These are phyloP conservation scores for Cucurbitaria berberidis DNA, from an alignment of 2,329 filamentous ascomycete species.

Conservation along the genomic window DNA sequence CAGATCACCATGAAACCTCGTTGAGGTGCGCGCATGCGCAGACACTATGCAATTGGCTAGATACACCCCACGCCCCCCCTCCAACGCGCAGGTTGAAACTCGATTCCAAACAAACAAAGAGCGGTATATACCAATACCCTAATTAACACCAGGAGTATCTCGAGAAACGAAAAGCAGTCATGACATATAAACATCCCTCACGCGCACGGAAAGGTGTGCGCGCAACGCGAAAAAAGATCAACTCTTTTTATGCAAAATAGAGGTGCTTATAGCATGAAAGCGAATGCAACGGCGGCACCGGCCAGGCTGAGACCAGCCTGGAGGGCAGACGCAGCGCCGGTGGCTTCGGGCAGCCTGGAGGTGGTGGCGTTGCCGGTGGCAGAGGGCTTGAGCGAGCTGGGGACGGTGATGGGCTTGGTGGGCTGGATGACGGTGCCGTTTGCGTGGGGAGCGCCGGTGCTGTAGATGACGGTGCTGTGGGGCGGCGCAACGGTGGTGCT, in stretches of 20 bases:
- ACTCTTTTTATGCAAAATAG: background rate
- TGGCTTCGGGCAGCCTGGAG: conserved; percentile 30
- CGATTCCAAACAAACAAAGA: conserved; percentile 10
- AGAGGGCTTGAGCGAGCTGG: conserved; percentile 40
- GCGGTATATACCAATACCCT: conserved; percentile 16
- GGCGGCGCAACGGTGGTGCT: conserved; percentile 18
- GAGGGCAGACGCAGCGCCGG: conserved; percentile 43
- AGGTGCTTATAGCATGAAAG: conserved; percentile 47
- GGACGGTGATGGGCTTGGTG: conserved; percentile 43
- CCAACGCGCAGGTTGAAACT: background rate
- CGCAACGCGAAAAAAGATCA: background rate
- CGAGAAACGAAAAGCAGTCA: conserved; percentile 18
- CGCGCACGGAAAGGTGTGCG: background rate
- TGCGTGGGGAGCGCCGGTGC: conserved; percentile 29
- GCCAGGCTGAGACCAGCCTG: conserved; percentile 48
- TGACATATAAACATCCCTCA: conserved; percentile 28
- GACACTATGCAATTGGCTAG: conserved; percentile 1
- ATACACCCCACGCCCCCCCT: too few species aligned
- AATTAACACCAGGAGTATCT: conserved; percentile 26
- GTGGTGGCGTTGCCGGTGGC: conserved; percentile 35
- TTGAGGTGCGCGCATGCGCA: background rate
- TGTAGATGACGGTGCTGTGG: conserved; percentile 19
- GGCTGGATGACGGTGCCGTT: conserved; percentile 41
- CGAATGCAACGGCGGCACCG: conserved; percentile 50
- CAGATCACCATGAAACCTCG: background rate